Conservation (phyloP, 108 stramenopile genomes). For the Skeletonema grethae region DNA sequence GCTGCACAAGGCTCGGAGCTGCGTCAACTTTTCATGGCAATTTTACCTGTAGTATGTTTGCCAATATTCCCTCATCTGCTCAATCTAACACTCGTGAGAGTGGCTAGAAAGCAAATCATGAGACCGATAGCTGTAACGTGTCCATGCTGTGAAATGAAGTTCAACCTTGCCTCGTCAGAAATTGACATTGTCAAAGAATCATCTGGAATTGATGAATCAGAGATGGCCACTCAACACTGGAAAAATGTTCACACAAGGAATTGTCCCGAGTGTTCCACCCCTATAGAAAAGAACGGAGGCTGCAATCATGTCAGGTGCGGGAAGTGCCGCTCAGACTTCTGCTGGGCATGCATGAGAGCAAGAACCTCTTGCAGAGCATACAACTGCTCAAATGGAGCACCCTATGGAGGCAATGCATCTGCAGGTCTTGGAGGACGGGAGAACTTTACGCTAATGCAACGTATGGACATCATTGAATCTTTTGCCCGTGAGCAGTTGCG, state of each 20-base stretch:
- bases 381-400: conserved; percentile 60
- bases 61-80: conserved; percentile 39
- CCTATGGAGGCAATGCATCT: conserved; percentile 60
- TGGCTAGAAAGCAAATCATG: conserved; percentile 44
- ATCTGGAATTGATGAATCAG: conserved; percentile 17
- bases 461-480: conserved; percentile 6
- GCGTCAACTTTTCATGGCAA: conserved; percentile 32
- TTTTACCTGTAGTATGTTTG: conserved; percentile 23
- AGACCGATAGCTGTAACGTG: conserved; percentile 61
- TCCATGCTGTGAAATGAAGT: conserved; percentile 60
- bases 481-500: conserved; percentile 7
- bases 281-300: conserved; percentile 50
- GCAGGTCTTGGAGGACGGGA: background rate
- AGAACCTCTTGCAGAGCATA: conserved; percentile 49
- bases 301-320: conserved; percentile 57
- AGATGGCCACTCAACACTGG: conserved; percentile 57
- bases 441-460: conserved; percentile 26
- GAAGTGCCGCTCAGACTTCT: conserved; percentile 58
- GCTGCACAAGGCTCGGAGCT: conserved; percentile 2
- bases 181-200: conserved; percentile 18
- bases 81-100: conserved; percentile 22
- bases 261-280: conserved; percentile 42
- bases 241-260: conserved; percentile 42
- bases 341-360: conserved; percentile 73
- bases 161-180: conserved; percentile 56